A percentile compares a stretch with the other conserved stretches of the same genome.
Conservation (phyloP, 192 early-diverging fungal genomes). For the Podila epigama region DNA sequence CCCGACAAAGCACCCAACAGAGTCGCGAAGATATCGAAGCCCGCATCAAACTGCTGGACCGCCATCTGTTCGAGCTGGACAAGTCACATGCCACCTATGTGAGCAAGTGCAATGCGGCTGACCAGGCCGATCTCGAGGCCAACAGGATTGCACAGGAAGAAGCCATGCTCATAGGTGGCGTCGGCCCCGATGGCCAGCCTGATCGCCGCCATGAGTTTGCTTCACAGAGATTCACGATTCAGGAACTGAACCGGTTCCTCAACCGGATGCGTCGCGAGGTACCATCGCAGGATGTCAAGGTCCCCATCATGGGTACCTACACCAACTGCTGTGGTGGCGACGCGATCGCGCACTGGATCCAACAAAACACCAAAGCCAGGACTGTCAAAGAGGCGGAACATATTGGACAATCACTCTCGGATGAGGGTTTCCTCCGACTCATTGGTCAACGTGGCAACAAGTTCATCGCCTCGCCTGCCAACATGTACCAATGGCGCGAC, state of each 20-base stretch:
- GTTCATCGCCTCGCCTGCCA: constrained; percentile 66
- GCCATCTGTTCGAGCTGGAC: constrained; percentile 54
- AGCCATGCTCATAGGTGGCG: neutral
- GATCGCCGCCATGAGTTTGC: constrained; percentile 56
- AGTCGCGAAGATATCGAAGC: constrained; percentile 56
- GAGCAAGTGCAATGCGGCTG: constrained; percentile 66
- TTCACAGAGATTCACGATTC: constrained; percentile 63
- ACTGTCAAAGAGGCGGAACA: constrained; percentile 68
- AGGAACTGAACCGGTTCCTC: constrained; percentile 69
- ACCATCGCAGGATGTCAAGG: constrained; percentile 67
- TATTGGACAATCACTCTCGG: constrained; percentile 75
- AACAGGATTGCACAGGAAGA: constrained; percentile 35
- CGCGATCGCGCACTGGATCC: constrained; percentile 76
- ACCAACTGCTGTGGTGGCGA: constrained; percentile 70
- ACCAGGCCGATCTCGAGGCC: constrained; percentile 64
- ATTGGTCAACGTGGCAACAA: constrained; percentile 74
- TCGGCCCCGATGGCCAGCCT: neutral
- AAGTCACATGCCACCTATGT: constrained; percentile 50
- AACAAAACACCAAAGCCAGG: constrained; percentile 67
- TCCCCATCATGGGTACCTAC: constrained; percentile 73
- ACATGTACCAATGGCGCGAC: constrained; percentile 78
- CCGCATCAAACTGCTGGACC: constrained; percentile 59
- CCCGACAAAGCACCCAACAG: constrained; percentile 39
- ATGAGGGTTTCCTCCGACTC: constrained; percentile 67
- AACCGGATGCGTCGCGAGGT: constrained; percentile 68